Base-by-base conservation (phyloP, 1,139 yeast genomes). In the Hyphopichia wangnamkhiaoensis region DNA sequence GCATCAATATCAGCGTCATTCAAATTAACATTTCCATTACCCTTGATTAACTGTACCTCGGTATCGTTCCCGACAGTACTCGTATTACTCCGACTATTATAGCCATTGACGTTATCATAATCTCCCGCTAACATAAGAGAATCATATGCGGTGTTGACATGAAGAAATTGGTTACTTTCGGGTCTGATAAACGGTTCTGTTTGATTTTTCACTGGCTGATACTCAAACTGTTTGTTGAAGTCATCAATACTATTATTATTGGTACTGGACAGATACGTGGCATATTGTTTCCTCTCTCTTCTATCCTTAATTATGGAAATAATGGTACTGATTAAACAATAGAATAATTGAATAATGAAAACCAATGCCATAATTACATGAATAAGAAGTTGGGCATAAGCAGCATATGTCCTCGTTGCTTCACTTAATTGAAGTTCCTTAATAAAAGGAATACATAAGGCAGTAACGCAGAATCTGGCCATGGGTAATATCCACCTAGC, bases 371-470 rank as follows among this genome's bases (percentile, higher is more conserved):
- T 70, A 5, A 68, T 26, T 9, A 61, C 46, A 50, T 75, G 79
- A 14, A 75, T 56, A 5, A 62, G 30, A 21, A 74, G 52, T 37
- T 74, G 77, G 1, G 62, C 61, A 49, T 63, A 71, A 1, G 76
- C 72, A 28, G 74, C 63, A 39, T 63, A 56, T 0, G 77, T 69
- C 34, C 76, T 54, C 1, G 53, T 44, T 1, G 52, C 46, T 43
- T 74, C 80, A 16, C 62, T 50, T 3, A 61, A 45, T 16, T 59
- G 49, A 20, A 76, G 47, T 21, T 54, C 52, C 13, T 48, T 48
- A 30, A 75, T 57, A 38, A 61, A 74, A 1, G 79, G 71, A n/a
- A 75, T 58, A 42, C 72, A 69, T 32, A 76, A 52, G 2, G 70
- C 37, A 0, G 76, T 60, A 13, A 68, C 64, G 4, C 71, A 32